Evolutionary conservation across 1,284 basidiomycete genomes (phyloP).

Genomic region (Rhodotorula glutinis): DNA sequence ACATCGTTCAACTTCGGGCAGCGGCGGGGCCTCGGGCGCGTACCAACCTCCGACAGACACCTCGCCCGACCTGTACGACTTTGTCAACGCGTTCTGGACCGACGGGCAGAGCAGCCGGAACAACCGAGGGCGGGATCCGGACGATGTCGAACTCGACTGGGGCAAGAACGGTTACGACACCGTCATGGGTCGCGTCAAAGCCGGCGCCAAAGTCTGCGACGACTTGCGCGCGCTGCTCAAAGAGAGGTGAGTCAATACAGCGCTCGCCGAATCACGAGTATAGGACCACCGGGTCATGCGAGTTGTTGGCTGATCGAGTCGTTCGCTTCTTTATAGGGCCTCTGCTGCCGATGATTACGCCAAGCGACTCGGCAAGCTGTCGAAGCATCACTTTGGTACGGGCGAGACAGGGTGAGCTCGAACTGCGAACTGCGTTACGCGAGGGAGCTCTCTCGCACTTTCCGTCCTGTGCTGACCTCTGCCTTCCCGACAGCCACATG

Average conservation of each 20-base stretch:
- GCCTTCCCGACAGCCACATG: conserved; percentile 52
- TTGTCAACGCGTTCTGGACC: conserved; percentile 94
- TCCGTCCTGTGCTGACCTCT: too few species aligned
- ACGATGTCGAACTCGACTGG: conserved; percentile 65
- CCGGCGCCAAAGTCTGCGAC: conserved; percentile 79
- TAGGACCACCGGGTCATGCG: too few species aligned
- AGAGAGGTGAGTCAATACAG: conserved; percentile 62
- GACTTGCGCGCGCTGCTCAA: conserved; percentile 84
- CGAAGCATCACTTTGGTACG: conserved; percentile 71
- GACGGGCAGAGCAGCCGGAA: conserved; percentile 49
- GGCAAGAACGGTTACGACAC: conserved; percentile 60
- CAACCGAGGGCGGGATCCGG: conserved; percentile 48
- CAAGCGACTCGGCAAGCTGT: conserved; percentile 75
- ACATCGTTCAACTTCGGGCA: conserved; percentile 8
- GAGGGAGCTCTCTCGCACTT: too few species aligned
- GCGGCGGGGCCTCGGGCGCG: conserved; percentile 6
- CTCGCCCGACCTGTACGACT: conserved; percentile 59
- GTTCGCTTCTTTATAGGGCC: conserved; percentile 20
- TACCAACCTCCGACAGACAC: conserved; percentile 1
- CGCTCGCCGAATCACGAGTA: too few species aligned
- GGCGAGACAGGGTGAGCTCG: conserved; percentile 90
- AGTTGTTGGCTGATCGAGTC: conserved; percentile 7
- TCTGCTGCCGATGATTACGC: conserved; percentile 92
- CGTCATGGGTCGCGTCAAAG: conserved; percentile 80
- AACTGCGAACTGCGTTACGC: too few species aligned